Base-by-base conservation (phyloP, 2,329 filamentous ascomycete species). In the Ceratocystis cubensis region DNA sequence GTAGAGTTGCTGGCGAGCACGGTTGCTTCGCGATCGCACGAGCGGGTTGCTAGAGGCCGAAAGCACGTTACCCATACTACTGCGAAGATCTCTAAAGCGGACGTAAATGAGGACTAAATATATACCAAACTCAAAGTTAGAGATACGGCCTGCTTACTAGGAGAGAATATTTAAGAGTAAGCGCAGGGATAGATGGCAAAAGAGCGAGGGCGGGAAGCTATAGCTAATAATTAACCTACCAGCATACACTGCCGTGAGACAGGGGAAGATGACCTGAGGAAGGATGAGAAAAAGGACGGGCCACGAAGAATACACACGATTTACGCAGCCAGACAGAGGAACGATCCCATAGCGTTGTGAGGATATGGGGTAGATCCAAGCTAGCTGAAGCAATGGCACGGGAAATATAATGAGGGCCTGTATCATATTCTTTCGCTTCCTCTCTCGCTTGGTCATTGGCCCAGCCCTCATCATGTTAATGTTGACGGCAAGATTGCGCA, bases 321-420 rank as follows among this genome's bases (percentile, higher is more conserved):
- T 79, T 20, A 71, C 73, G 69, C 83, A 85, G 2, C 83, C 83
- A 22, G 77, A 72, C 48, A 83, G 72, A 0, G 82, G 78, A 33
- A 75, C 77, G 44, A 85, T 71, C 30, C 75, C 74, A 70, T 81
- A 85, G 25, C 83, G 76, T 66, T 80, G 76, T 1, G 74, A 71
- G 3, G 79, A 74, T 15, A 80, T 73, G 20, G 81, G 79, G 71
- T 77, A 81, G 0, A 78, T 79, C 71, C 81, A 77, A 7, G 75
- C 71, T 5, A 80, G 66, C 73, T 84, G 80, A 45, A 84, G 37
- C 15, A 82, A 7, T 0, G 82, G 82, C 2, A 82, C 67, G 1
- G 81, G 77, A 65, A 85, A 83, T 69, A 85, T 81, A 74, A 84
- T 77, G 68, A 81, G 73, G 3, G 78, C 77, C 70, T 85, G 82